Conservation (phyloP, 495 filamentous ascomycete species). For the Xanthoparmelia taractica region DNA sequence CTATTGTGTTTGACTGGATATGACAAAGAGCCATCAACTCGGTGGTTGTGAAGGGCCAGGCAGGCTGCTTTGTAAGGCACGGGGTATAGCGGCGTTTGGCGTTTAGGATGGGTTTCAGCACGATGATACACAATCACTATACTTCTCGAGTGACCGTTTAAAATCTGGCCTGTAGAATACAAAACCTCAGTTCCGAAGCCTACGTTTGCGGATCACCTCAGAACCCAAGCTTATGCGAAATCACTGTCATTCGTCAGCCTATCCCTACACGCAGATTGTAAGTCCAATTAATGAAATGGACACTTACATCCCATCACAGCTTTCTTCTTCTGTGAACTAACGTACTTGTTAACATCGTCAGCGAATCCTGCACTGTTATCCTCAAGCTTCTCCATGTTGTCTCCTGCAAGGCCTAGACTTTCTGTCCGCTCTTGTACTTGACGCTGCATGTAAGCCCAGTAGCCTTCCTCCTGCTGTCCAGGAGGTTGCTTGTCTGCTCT, state of each 20-base stretch:
- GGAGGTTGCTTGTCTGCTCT: slow-evolving; percentile 19
- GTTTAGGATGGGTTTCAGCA: not conserved
- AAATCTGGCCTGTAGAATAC: not conserved
- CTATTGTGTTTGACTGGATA: not conserved
- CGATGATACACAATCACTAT: not conserved
- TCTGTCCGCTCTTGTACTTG: slow-evolving; percentile 86
- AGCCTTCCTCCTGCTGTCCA: slow-evolving; percentile 43
- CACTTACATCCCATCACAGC: slow-evolving; percentile 58
- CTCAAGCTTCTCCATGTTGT: slow-evolving; percentile 73
- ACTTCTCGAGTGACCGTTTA: not conserved
- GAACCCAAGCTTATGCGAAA: slow-evolving; percentile 26
- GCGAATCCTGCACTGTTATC: slow-evolving; percentile 74
- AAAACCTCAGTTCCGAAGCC: not conserved
- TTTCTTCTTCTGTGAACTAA: slow-evolving; percentile 76
- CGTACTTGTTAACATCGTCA: slow-evolving; percentile 78
- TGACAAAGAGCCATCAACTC: too few relatives aligned
- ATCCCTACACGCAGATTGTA: not conserved
- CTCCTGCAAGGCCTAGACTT: slow-evolving; percentile 70
- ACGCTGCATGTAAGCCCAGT: slow-evolving; percentile 66
- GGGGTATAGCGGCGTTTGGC: not conserved
- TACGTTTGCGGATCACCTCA: slow-evolving; percentile 4
- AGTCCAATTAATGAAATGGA: not conserved
- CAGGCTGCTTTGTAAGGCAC: not conserved
- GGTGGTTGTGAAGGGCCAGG: not conserved
- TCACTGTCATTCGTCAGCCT: slow-evolving; percentile 17